These are phyloP conservation scores for Calonectria naviculata DNA, from an alignment of 2,329 filamentous ascomycete genomes.

Conservation along the genomic window DNA sequence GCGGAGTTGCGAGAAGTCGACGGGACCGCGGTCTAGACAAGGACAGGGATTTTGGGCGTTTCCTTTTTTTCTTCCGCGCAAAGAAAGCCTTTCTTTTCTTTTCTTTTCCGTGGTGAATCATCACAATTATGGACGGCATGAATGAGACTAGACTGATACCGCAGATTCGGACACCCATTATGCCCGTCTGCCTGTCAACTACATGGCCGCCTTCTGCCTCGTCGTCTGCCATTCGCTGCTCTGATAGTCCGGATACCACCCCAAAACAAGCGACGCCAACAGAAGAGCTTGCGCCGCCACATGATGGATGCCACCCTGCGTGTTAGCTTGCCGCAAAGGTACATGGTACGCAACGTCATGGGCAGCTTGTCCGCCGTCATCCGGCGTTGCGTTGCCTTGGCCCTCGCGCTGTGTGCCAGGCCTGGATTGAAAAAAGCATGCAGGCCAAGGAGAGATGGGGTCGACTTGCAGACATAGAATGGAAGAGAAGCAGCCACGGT, in stretches of 20 bases:
- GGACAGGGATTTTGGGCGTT: background rate
- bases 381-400: background rate
- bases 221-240: constrained; percentile 11
- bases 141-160: background rate
- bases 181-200: constrained; percentile 1
- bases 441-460: constrained; percentile 4
- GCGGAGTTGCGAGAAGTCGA: constrained; percentile 1
- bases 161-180: background rate
- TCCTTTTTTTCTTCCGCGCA: background rate
- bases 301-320: constrained; percentile 14
- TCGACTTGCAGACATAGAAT: constrained; percentile 13
- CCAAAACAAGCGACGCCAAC: background rate
- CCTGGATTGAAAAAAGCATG: constrained; percentile 16
- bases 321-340: background rate
- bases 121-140: background rate
- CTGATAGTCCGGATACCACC: background rate
- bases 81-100: background rate
- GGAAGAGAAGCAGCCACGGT: constrained; percentile 1
- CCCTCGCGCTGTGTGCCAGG: constrained; percentile 10
- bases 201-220: background rate
- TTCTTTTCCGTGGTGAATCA: background rate
- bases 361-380: background rate
- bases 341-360: constrained; percentile 17
- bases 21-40: background rate
- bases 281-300: constrained; percentile 10